Evolutionary conservation across 2,329 filamentous ascomycete species (phyloP).

Genomic region (Domatiomyces globalis): DNA sequence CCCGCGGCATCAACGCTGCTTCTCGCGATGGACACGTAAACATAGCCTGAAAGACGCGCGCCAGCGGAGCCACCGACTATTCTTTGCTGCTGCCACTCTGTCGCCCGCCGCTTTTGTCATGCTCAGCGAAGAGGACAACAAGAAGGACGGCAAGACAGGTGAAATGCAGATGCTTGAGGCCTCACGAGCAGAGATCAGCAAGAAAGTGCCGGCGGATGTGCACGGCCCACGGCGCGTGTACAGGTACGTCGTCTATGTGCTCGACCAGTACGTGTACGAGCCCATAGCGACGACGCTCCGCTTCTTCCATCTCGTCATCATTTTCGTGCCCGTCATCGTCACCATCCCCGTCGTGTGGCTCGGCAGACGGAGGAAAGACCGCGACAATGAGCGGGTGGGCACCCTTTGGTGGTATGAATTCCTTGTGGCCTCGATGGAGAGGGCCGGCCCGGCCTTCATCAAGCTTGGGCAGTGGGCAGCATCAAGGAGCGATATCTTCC

Average conservation of each 20-base stretch:
- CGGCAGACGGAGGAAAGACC: slow-evolving; percentile 47
- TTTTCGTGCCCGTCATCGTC: slow-evolving; percentile 81
- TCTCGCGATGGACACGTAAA: slow-evolving; percentile 13
- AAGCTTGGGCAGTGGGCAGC: slow-evolving; percentile 99
- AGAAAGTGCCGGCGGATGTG: slow-evolving; percentile 49
- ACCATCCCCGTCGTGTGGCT: slow-evolving; percentile 71
- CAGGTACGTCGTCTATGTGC: slow-evolving; percentile 47
- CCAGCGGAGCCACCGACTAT: slow-evolving; percentile 16
- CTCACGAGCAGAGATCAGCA: slow-evolving; percentile 63
- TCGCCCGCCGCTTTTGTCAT: slow-evolving; percentile 46
- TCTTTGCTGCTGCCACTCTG: slow-evolving; percentile 33
- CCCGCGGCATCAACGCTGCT: slow-evolving; percentile 16
- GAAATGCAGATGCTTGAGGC: slow-evolving; percentile 78
- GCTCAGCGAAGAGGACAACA: slow-evolving; percentile 37
- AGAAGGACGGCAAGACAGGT: slow-evolving; percentile 46
- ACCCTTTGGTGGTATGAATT: slow-evolving; percentile 93
- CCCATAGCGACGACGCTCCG: slow-evolving; percentile 73
- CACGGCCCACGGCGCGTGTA: slow-evolving; percentile 44
- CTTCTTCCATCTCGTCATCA: slow-evolving; percentile 72
- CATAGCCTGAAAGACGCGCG: slow-evolving; percentile 18
- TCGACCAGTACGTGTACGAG: slow-evolving; percentile 52
- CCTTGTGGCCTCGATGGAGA: slow-evolving; percentile 77
- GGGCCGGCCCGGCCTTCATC: slow-evolving; percentile 89
- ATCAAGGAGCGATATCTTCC: slow-evolving; percentile 91
- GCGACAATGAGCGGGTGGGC: slow-evolving; percentile 62